A percentile compares a stretch with the other conserved stretches of the same genome.
These are phyloP conservation scores for Xylariaceae sp. DNA, from an alignment of 2,329 filamentous ascomycete species.

Conservation along the genomic window DNA sequence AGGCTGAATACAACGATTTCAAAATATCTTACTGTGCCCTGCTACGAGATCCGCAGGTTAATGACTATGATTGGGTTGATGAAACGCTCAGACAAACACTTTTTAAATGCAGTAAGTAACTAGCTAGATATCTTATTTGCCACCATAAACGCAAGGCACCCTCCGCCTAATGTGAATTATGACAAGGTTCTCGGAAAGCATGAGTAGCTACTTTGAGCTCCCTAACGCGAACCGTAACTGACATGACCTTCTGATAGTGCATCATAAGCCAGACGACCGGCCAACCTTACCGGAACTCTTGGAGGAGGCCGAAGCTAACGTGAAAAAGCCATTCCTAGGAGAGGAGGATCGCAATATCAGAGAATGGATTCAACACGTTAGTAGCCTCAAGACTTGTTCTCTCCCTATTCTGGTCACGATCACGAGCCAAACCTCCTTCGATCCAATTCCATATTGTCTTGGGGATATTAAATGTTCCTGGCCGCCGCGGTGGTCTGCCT, in stretches of 20 bases:
- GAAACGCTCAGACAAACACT: slow-evolving; percentile 25
- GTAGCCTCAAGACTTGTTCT: not conserved
- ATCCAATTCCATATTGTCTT: not conserved
- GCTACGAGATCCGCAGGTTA: slow-evolving; percentile 18
- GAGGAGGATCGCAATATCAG: slow-evolving; percentile 27
- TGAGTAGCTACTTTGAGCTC: too few species aligned
- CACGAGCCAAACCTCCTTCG: not conserved
- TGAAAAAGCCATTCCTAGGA: not conserved
- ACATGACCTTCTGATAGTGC: slow-evolving; percentile 22
- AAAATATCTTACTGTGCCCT: slow-evolving; percentile 33
- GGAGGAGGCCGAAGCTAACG: slow-evolving; percentile 15
- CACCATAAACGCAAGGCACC: too few species aligned
- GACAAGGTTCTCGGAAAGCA: too few species aligned
- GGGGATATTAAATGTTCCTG: too few species aligned
- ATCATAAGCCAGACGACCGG: slow-evolving; percentile 30
- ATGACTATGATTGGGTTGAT: slow-evolving; percentile 26
- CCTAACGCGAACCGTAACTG: not conserved
- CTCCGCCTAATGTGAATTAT: too few species aligned
- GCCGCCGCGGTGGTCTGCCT: too few species aligned
- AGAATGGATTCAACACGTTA: slow-evolving; percentile 22
- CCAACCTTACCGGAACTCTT: slow-evolving; percentile 28
- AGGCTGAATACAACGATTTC: not conserved
- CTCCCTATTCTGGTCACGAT: not conserved
- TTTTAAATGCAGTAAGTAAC: slow-evolving; percentile 29
- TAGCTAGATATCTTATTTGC: not conserved